Evolutionary conservation across 495 filamentous ascomycete species (phyloP).

Genomic region (Rostrohypoxylon terebratum): DNA sequence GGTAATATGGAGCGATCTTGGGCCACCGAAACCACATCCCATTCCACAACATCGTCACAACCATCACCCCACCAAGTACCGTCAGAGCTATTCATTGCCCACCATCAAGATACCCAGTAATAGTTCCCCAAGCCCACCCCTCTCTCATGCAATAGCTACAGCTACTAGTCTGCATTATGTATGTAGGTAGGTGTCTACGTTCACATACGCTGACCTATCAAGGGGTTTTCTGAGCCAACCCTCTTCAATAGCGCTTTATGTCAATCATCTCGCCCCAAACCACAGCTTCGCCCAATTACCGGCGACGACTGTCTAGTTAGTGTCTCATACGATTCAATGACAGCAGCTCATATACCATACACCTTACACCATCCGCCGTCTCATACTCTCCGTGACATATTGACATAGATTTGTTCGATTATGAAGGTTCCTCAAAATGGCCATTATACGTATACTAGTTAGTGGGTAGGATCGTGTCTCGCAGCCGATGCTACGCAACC

Average conservation of each 20-base stretch:
- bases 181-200: background rate
- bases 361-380: slow-evolving; percentile 18
- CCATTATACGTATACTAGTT: slow-evolving; percentile 23
- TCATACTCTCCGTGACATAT: slow-evolving; percentile 20
- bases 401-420: slow-evolving; percentile 14
- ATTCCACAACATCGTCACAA: slow-evolving; percentile 40
- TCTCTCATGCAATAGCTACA: slow-evolving; percentile 39
- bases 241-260: slow-evolving; percentile 22
- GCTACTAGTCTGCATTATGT: slow-evolving; percentile 33
- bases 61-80: slow-evolving; percentile 32
- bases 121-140: slow-evolving; percentile 30
- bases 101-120: slow-evolving; percentile 20
- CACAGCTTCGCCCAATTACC: slow-evolving; percentile 26
- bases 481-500: slow-evolving; percentile 39
- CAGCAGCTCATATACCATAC: slow-evolving; percentile 35
- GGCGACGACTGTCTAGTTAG: slow-evolving; percentile 6
- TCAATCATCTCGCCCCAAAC: slow-evolving; percentile 28
- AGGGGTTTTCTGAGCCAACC: slow-evolving; percentile 32
- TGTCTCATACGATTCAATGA: slow-evolving; percentile 36
- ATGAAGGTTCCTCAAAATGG: slow-evolving; percentile 22
- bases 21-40: slow-evolving; percentile 27
- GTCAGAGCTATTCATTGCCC: slow-evolving; percentile 7
- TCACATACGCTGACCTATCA: slow-evolving; percentile 23
- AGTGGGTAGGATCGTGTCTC: slow-evolving; percentile 18
- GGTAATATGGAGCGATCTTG: slow-evolving; percentile 39